Evolutionary conservation across 352 stramenopile species (phyloP), one percentile per base, ranked within the genome.

Genomic region (Globisporangium takayamanum): DNA sequence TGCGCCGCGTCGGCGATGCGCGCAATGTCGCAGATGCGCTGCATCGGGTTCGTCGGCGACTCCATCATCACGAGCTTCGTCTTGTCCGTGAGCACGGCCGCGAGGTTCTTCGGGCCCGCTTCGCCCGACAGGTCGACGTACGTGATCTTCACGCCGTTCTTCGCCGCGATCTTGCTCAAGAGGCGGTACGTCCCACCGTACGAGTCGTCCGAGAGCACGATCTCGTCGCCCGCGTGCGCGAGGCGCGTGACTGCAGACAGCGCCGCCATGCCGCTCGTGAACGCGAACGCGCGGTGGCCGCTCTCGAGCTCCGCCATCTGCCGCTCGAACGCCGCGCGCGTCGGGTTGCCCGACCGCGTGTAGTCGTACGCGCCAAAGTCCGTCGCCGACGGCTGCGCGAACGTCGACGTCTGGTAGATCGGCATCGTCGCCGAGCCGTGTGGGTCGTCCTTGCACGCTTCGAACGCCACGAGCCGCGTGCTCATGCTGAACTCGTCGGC

Each of bases 11-110:
- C 67, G 12, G 86, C 80, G 22, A 98, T 74, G 26, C 70, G 73
- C 47, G 70, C 60, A 63, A 99, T 98, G 78, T 98, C 91, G 53
- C 87, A 94, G 44, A 99, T 85, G 64, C 95, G 89, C 62, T 98
- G 84, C 74, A 95, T 98, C 11, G 96, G 96, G 71, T 99, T 99
- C 2, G 96, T 98, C 5, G 96, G 96, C 26, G 89, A 97, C 75
- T 99, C 96, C 62, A 98, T 94, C 94, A 97, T 98, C 48, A 99
- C 84, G 50, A 99, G 67, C 59, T 94, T 97, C 8, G 92, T 98
- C 60, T 87, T 88, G 55, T 72, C 57, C 28, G 75, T 75, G 28
- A 92, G 60, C 36, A 70, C 78, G 10, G 67, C 63, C 22, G 69
- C 55, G 20, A 94, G 63, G 56, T 88, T 84, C 64, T 89, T 90